Evolutionary conservation across 2,329 filamentous ascomycete species (phyloP), one percentile per base, ranked within the genome.

Genomic region (Cladosporium velox): DNA sequence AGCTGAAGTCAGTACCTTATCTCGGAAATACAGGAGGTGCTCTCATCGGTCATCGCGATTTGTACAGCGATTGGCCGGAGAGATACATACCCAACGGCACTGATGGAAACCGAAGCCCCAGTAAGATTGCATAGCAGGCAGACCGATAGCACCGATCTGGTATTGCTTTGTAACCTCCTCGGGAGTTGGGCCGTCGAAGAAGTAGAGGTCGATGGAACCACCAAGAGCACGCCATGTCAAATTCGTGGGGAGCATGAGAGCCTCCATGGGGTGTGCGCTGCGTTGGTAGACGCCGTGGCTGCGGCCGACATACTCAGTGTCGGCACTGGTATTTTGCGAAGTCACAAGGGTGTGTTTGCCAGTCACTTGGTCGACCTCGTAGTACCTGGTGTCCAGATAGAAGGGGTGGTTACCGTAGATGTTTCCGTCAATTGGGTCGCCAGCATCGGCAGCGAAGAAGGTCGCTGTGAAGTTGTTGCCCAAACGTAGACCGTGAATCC

Each of bases 41-140:
- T n/a, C 41, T 24, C 8, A 21, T 47, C 38, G n/a, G 41, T 4
- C 8, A 24, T 12, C 41, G n/a, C 41, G 8, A 7, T 47, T 24
- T 21, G 1, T 12, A 21, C 41, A n/a, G 49, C 24, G 14, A 52
- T 52, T 12, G 24, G 3, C 14, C 49, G 7, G n/a, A 30, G 12
- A 28, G 18, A 52, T 26, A 52, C 49, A 26, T 30, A 52, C 49
- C 88, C 91, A 95, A 67, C 91, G 85, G 72, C 91, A 94, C 75
- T 96, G 91, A 70, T 96, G 92, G 74, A 85, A 94, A 0, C 92
- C 92, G 67, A 96, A 87, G 0, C 89, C 87, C 83, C 87, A 94
- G 79, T 95, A 95, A 70, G 91, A 88, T 74, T 93, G 60, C 70
- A 71, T 44, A n/a, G 65, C 87, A 2, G 91, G 91, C 3, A 91